These are phyloP conservation scores for Colletotrichum tropicale DNA, from an alignment of 2,329 filamentous ascomycete genomes.

Conservation along the genomic window DNA sequence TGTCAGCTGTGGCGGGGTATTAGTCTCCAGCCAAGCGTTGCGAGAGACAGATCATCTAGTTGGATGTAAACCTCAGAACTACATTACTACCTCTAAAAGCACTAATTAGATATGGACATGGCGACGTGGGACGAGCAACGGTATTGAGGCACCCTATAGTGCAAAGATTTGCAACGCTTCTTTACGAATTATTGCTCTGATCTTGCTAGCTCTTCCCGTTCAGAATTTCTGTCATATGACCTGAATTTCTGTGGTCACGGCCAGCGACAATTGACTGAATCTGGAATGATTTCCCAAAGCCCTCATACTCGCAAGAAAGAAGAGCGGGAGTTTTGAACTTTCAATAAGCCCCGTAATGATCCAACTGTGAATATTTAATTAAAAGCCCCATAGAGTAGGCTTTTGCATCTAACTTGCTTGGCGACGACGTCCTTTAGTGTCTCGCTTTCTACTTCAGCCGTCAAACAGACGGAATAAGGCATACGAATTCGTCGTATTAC, in stretches of 20 bases:
- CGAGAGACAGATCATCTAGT: not conserved
- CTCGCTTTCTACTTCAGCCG: not conserved
- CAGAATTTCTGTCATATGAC: too few species aligned
- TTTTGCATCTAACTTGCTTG: not conserved
- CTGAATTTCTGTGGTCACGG: too few species aligned
- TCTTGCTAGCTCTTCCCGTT: too few species aligned
- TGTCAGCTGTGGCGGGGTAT: not conserved
- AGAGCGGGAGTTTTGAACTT: not conserved
- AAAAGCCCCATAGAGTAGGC: not conserved
- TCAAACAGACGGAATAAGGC: not conserved
- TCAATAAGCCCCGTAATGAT: not conserved
- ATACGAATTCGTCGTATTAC: not conserved
- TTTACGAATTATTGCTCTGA: not conserved
- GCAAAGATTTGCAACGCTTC: not conserved
- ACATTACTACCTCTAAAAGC: not conserved
- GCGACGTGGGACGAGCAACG: not conserved
- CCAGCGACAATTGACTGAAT: too few species aligned
- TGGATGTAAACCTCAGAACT: not conserved
- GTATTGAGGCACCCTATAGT: not conserved
- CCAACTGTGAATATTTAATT: accelerated
- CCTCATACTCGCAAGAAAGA: not conserved
- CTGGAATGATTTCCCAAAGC: not conserved
- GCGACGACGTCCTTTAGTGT: not conserved
- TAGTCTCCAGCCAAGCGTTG: not conserved
- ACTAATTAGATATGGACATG: not conserved